Evolutionary conservation across 371 early-diverging fungal genomes (phyloP), one percentile per base, ranked within the genome.

Genomic region (Dinochytrium kinnereticum): DNA sequence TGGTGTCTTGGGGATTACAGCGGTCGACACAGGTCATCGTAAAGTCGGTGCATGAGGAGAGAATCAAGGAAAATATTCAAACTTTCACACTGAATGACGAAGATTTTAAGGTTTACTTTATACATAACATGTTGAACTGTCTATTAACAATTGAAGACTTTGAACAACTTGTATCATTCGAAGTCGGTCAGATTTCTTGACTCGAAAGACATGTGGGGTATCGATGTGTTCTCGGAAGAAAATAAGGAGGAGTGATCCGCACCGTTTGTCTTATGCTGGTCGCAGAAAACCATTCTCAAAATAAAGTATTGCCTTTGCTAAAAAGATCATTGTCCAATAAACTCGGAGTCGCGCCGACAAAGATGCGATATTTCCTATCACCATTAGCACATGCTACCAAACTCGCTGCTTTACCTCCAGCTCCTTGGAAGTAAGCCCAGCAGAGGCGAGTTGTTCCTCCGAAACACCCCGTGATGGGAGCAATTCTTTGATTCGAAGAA

Each of bases 1-100:
- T 93, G 26, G 78, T 94, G 24, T 84, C 89, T n/a, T 95, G 93
- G 93, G 90, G 86, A 53, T 79, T 88, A n/a, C 87, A 91, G 82
- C 87, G 91, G 67, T 89, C 89, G n/a, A 85, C 76, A 2, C 30
- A 7, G 17, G 68, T 68, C 17, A 51, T 68, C 36, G 39, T 34
- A 5, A 68, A 68, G 30, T 68, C 68, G 51, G 50, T 40, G 5
- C 36, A 68, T 44, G 39, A 34, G 30, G 68, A 49, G 21, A 2
- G 68, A 1, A 33, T 68, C 19, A 30, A 30, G 33, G 10, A 10
- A 51, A 68, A 68, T 44, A 13, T 51, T 51, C 39, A 30, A 21
- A 31, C 34, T 15, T 51, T 68, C 21, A 51, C 38, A 5, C 44
- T 64, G 21, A 28, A 44, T 44, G n/a, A 66, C n/a, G 40, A 38